Conservation (phyloP, 495 filamentous ascomycete genomes). For the Penicillium lividum region DNA sequence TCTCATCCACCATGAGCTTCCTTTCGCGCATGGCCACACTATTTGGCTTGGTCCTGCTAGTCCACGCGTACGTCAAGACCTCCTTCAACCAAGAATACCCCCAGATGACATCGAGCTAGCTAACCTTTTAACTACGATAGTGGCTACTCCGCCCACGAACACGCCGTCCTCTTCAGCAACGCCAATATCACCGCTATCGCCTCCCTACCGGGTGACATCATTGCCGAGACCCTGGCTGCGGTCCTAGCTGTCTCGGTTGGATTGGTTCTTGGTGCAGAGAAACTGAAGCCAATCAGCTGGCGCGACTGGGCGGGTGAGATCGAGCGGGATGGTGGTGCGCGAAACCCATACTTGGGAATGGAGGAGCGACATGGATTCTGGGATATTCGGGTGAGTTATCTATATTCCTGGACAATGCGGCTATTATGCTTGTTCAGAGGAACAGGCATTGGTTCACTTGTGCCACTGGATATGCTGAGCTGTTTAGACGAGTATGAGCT, state of each 20-base stretch:
- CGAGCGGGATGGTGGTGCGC: slow-evolving; percentile 62
- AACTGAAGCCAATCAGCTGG: slow-evolving; percentile 77
- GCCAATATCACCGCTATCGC: slow-evolving; percentile 51
- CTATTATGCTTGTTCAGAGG: background rate
- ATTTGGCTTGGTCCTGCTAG: slow-evolving; percentile 66
- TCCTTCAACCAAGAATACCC: background rate
- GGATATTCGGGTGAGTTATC: slow-evolving; percentile 63
- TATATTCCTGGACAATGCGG: background rate
- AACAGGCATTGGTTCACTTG: background rate
- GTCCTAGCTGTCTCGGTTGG: slow-evolving; percentile 68
- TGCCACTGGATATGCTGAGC: background rate
- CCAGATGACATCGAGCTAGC: background rate
- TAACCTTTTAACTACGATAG: slow-evolving; percentile 38
- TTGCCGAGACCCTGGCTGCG: slow-evolving; percentile 63
- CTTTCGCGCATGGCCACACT: slow-evolving; percentile 62
- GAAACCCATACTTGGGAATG: slow-evolving; percentile 52
- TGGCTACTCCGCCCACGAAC: slow-evolving; percentile 85
- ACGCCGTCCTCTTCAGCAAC: slow-evolving; percentile 67
- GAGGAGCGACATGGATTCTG: slow-evolving; percentile 68
- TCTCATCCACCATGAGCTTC: slow-evolving; percentile 58
- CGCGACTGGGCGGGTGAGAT: slow-evolving; percentile 81
- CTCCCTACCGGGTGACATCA: slow-evolving; percentile 69
- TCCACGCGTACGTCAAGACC: slow-evolving; percentile 64
- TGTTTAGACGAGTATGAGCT: background rate
- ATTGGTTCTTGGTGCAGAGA: slow-evolving; percentile 67